Base-by-base conservation (phyloP, 805 yeast genomes). In the Metschnikowia chrysomelidarum region DNA sequence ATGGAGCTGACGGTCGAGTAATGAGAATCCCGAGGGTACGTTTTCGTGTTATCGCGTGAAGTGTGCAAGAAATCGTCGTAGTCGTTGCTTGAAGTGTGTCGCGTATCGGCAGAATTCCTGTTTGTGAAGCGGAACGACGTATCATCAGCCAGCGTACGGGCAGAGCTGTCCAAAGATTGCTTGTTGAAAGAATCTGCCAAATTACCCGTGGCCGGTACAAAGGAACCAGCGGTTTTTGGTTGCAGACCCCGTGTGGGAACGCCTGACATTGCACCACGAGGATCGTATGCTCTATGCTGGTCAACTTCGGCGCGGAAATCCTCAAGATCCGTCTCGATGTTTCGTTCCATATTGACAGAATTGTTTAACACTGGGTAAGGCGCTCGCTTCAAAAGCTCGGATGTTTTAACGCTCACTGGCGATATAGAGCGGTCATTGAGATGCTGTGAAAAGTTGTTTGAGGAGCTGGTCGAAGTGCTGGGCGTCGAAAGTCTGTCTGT, bases 1-100 rank as follows among this genome's bases (percentile, higher is more conserved):
- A 67, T 62, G 0, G 71, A 66, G 37, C 71, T 64, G 9, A 66
- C 64, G 54, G 64, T 67, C 8, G 72, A 66, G 17, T 64, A 39
- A 27, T 60, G 69, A 35, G 69, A 61, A 27, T 54, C 41, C 37
- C 69, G 52, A 9, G 20, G 27, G 10, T 32, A 29, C 13, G 23
- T 19, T 12, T 20, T 34, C 14, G 30, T 19, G 7, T 37, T 31
- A 2, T 25, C 18, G 5, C 34, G 35, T 17, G 38, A 32, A 2
- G 41, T 41, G 30, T 14, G 36, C 33, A 61, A 52, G 32, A 57
- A 61, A 5, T 46, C 36, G 20, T 61, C 33, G 34, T 20, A 34
- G 24, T 63, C 65, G 13, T 38, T 48, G 30, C 46, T 51, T 29
- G 57, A 47, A 18, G 28, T 22, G 6, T 30, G 36, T 2, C 34